Base-by-base conservation (phyloP, 352 stramenopile genomes). In the Pythium oligandrum region DNA sequence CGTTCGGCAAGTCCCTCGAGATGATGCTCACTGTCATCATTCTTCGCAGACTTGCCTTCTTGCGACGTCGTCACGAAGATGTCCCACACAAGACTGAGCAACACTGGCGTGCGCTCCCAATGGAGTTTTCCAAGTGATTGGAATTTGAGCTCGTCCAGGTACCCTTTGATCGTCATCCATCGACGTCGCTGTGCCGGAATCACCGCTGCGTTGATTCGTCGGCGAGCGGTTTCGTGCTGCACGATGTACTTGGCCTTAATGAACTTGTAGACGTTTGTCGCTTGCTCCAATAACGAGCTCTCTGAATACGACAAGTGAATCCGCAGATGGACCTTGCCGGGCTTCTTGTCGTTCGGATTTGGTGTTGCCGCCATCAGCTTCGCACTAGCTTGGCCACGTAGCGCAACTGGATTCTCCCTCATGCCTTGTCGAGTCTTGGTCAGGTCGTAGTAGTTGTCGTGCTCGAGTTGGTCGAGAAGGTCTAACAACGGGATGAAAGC, bases 31-130 rank as follows among this genome's bases (percentile, higher is more conserved):
- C 78, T 62, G 4, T 75, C 68, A n/a, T 67, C 57, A 6, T 48
- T 11, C 8, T 9, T 11, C 6, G 6, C 6, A 48, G 9, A 30
- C n/a, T 48, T 6, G 51, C 54, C 39, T 55, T 72, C 43, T 73
- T 63, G 7, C 68, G 61, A 12, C 7, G 38, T 42, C 2, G 74
- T 48, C 4, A 67, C 36, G 50, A 90, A 90, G 57, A 88, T 86
- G 43, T 90, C 80, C 75, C 80, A 87, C 5, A 90, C 73, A 3
- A 86, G 65, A 38, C 64, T 85, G 6, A 90, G 57, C 7, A 90
- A 49, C 31, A 85, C 59, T 5, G 80, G 80, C 0, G 80, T 88
- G 9, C 66, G 68, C 31, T 80, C 66, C 80, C 77, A 90, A 39
- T 90, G 75, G 30, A 90, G 49, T 44, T 85, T 90, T 5, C 63